A percentile compares a stretch with the other conserved stretches of the same genome.
These are phyloP conservation scores for Ophiobolus disseminans DNA, from an alignment of 2,329 filamentous ascomycete species.

Conservation along the genomic window DNA sequence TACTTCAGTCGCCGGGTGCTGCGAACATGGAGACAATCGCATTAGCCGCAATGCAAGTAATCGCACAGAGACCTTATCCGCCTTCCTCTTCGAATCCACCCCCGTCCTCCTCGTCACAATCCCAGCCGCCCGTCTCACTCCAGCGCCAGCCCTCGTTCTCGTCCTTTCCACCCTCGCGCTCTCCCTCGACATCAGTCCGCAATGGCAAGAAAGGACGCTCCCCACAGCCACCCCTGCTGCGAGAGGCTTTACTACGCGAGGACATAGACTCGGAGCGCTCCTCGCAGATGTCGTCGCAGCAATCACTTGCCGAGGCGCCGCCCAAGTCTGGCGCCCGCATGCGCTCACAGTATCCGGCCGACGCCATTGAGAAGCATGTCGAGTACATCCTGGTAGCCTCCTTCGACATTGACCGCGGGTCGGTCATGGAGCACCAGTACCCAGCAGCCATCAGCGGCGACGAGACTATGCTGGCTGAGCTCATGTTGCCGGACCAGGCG, in stretches of 20 bases:
- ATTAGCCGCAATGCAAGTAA: slow-evolving; percentile 36
- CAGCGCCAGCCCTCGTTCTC: slow-evolving; percentile 54
- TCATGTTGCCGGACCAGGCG: slow-evolving; percentile 97
- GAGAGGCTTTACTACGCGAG: slow-evolving; percentile 41
- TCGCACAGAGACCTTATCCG: slow-evolving; percentile 33
- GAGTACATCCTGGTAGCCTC: slow-evolving; percentile 98
- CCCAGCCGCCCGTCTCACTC: slow-evolving; percentile 28
- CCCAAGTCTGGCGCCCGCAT: slow-evolving; percentile 31
- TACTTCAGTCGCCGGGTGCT: slow-evolving; percentile 13
- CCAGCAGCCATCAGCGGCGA: slow-evolving; percentile 94
- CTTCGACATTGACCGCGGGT: slow-evolving; percentile 95
- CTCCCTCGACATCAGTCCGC: slow-evolving; percentile 47
- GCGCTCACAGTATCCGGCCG: slow-evolving; percentile 58
- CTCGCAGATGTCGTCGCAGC: slow-evolving; percentile 36
- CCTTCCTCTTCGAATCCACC: slow-evolving; percentile 1
- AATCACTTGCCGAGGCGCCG: slow-evolving; percentile 10
- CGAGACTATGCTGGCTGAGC: slow-evolving; percentile 96
- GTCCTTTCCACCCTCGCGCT: slow-evolving; percentile 51
- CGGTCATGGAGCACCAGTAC: slow-evolving; percentile 98
- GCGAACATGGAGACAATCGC: slow-evolving; percentile 29
- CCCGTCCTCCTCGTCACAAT: slow-evolving; percentile 5
- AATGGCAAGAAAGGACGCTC: slow-evolving; percentile 45
- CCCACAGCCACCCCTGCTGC: slow-evolving; percentile 45
- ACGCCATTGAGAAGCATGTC: slow-evolving; percentile 80
- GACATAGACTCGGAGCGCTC: slow-evolving; percentile 40